Base-by-base conservation (phyloP, 2,329 filamentous ascomycete species). In the Cytospora piceae region DNA sequence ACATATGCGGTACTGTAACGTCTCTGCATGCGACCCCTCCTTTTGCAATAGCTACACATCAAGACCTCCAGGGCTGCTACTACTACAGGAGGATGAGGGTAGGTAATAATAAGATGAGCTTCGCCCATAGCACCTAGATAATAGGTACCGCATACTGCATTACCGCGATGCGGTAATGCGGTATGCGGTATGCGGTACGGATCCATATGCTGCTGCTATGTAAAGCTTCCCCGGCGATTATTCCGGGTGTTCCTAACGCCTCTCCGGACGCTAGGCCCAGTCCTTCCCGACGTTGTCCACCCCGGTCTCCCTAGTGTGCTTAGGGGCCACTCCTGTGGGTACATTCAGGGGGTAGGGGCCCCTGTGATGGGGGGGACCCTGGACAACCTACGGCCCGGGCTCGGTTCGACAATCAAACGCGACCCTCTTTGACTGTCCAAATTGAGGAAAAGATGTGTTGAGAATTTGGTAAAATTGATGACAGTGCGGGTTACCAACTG, bases 331-430 rank as follows among this genome's bases (percentile, higher is more conserved):
- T 14, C 24, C 34, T 55, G 27, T 54, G 51, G 51, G 51, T 53
- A 53, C 55, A 24, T 61, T 39, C 59, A 54, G 53, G 52, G 59
- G 52, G 29, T 5, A 7, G 51, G 32, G 59, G 34, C 24, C 51
- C 59, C 53, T 49, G 58, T 32, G 59, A 11, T 32, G 34, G 51
- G 34, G 51, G 34, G 24, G 29, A 24, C 59, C 59, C 42, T 55
- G 59, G 54, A 61, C 59, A 27, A 32, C 59, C 51, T 42, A 61
- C 59, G 59, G 46, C 59, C 37, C 52, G 59, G 59, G 59, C 64
- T 58, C 51, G 55, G 51, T 39, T 56, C 53, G 52, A 57, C 63
- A 65, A 65, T 65, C 58, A 61, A 61, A 61, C 63, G 29, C 31
- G 34, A 52, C 58, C 32, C 39, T 46, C 37, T 29, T 37, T 22